Evolutionary conservation across 202 grass and related monocot species (phyloP).

Genomic region (Elaeis oleifera): DNA sequence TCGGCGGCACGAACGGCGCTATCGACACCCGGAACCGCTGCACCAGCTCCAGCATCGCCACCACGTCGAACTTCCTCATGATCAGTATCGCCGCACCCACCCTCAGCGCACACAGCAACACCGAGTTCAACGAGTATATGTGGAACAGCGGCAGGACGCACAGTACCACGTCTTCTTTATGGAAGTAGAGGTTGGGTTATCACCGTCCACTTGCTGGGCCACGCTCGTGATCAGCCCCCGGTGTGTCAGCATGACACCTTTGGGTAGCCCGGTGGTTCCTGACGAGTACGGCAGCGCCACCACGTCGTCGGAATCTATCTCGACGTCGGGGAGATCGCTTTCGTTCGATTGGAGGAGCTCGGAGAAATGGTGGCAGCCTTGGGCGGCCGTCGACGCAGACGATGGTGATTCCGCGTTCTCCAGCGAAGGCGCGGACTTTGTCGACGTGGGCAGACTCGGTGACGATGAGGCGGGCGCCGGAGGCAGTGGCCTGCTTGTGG

Average conservation of each 20-base stretch:
- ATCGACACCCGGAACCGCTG: constrained; percentile 41
- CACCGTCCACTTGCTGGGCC: constrained; percentile 78
- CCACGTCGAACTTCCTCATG: constrained; percentile 61
- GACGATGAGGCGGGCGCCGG: constrained; percentile 45
- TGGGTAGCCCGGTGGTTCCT: constrained; percentile 73
- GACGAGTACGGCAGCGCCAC: constrained; percentile 73
- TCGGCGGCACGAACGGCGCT: constrained; percentile 60
- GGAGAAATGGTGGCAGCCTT: constrained; percentile 46
- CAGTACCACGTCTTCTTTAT: constrained; percentile 49
- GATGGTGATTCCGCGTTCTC: constrained; percentile 36
- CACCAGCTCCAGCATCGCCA: constrained; percentile 48
- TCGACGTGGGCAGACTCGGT: constrained; percentile 56
- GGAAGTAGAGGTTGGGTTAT: constrained; percentile 53
- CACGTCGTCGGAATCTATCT: constrained; percentile 59
- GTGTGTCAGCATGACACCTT: constrained; percentile 98
- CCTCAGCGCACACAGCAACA: constrained; percentile 57
- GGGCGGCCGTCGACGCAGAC: constrained; percentile 42
- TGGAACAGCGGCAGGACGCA: constrained; percentile 75
- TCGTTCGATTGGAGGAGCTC: constrained; percentile 41
- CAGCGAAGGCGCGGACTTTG: constrained; percentile 48
- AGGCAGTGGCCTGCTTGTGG: constrained; percentile 35
- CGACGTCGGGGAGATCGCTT: constrained; percentile 23
- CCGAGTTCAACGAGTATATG: constrained; percentile 66
- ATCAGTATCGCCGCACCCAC: constrained; percentile 51
- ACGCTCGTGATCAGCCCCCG: constrained; percentile 64